A percentile compares a stretch with the other conserved stretches of the same genome.
Conservation (phyloP, 2,329 filamentous ascomycete species). For the Penicillium sp. region DNA sequence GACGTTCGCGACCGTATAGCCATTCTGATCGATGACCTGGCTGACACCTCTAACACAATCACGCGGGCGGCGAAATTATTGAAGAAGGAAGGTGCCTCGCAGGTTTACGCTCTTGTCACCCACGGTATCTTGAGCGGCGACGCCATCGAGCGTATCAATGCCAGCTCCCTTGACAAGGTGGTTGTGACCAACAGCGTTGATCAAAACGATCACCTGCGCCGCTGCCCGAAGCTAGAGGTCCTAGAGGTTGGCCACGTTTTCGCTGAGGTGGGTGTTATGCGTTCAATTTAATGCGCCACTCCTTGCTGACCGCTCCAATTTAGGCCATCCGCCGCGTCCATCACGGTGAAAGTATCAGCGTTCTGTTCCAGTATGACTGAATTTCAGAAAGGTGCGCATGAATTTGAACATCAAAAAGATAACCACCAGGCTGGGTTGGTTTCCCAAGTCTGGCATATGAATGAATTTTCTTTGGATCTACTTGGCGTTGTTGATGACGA, state of each 20-base stretch:
- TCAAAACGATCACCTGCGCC: constrained; percentile 72
- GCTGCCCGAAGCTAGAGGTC: constrained; percentile 86
- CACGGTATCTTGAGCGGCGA: constrained; percentile 95
- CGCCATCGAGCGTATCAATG: constrained; percentile 90
- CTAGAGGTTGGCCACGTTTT: constrained; percentile 86
- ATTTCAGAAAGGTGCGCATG: constrained; percentile 1
- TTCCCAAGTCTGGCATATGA: constrained; percentile 9
- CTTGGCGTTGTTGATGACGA: constrained; percentile 16
- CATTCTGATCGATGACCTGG: constrained; percentile 90
- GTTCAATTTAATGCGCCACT: constrained; percentile 2
- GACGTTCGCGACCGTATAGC: constrained; percentile 76
- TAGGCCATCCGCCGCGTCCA: constrained; percentile 89
- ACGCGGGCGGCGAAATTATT: constrained; percentile 94
- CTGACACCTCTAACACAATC: constrained; percentile 95
- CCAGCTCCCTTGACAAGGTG: constrained; percentile 84
- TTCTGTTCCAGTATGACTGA: constrained; percentile 82
- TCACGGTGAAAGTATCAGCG: constrained; percentile 95
- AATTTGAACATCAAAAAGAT: constrained; percentile 2
- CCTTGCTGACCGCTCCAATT: constrained; percentile 30
- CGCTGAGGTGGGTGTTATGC: constrained; percentile 63
- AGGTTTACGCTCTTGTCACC: constrained; percentile 87
- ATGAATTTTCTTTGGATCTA: constrained; percentile 21
- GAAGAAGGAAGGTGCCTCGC: constrained; percentile 85
- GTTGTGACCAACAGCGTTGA: constrained; percentile 94
- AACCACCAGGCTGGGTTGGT: constrained; percentile 7